phyloP scores from a whole-genome alignment of 768 basidiomycete species.

The Boletus subparvulus region DNA sequence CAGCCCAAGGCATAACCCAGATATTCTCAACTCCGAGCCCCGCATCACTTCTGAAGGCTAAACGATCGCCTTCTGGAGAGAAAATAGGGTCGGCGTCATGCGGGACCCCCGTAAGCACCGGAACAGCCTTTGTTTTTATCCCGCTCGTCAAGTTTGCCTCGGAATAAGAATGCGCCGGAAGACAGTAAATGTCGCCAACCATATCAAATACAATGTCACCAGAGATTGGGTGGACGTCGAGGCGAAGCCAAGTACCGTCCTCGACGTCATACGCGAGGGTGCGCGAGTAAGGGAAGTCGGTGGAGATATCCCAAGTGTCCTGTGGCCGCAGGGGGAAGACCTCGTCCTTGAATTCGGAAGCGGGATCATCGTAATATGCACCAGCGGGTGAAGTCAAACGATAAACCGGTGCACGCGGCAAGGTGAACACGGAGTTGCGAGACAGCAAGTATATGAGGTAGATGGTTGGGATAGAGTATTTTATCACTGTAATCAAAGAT shows the following conservation, averaged over 20 bases:
- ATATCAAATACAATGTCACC: conserved; percentile 78
- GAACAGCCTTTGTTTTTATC: conserved; percentile 46
- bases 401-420: background rate
- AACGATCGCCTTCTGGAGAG: conserved; percentile 59
- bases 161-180: conserved; percentile 46
- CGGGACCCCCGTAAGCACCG: conserved; percentile 63
- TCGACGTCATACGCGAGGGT: conserved; percentile 63
- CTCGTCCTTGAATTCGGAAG: conserved; percentile 49
- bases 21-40: conserved; percentile 74
- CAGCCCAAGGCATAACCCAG: conserved; percentile 63
- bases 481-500: conserved; percentile 13
- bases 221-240: conserved; percentile 67
- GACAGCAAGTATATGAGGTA: conserved; percentile 21
- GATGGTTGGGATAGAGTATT: conserved; percentile 19
- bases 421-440: conserved; percentile 1
- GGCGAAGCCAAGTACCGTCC: conserved; percentile 74
- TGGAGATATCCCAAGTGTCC: conserved; percentile 69
- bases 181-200: conserved; percentile 71
- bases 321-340: conserved; percentile 61
- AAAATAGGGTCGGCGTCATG: conserved; percentile 73
- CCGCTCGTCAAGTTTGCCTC: conserved; percentile 26
- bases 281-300: conserved; percentile 70
- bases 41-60: conserved; percentile 75
- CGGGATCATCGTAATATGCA: conserved; percentile 32
- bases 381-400: conserved; percentile 5